Conservation (phyloP, 2,329 filamentous ascomycete genomes). For the Sporothrix sp. region DNA sequence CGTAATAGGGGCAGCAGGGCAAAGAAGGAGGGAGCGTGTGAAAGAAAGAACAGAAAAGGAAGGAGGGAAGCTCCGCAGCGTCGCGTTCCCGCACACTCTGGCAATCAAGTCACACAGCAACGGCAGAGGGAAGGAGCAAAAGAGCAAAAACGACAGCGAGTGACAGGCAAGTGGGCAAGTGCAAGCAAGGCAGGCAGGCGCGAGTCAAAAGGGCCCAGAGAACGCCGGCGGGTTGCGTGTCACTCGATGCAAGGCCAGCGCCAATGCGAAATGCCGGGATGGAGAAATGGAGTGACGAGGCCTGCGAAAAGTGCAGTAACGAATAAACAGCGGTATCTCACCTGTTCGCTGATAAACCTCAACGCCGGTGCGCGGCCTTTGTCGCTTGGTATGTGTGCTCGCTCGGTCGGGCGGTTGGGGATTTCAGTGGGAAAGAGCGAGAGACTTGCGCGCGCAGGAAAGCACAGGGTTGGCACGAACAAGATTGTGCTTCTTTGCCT, state of each 20-base stretch:
- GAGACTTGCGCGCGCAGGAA: slow-evolving; percentile 2
- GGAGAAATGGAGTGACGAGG: slow-evolving; percentile 16
- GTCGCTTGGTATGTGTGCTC: slow-evolving; percentile 14
- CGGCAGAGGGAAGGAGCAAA: slow-evolving; percentile 14
- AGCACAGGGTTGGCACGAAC: neutral
- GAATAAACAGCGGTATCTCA: slow-evolving; percentile 14
- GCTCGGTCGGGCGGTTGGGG: slow-evolving; percentile 7
- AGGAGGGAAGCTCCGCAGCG: neutral
- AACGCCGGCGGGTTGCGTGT: slow-evolving; percentile 13
- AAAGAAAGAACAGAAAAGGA: neutral
- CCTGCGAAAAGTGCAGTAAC: neutral
- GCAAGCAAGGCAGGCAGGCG: neutral
- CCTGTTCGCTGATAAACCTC: no score
- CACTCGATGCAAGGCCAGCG: slow-evolving; percentile 20
- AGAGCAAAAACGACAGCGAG: no score
- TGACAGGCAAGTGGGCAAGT: neutral
- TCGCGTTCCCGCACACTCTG: slow-evolving; percentile 18
- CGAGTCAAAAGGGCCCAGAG: no score
- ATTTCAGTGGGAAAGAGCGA: slow-evolving; percentile 13
- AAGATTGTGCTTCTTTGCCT: slow-evolving; percentile 5
- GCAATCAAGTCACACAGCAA: slow-evolving; percentile 19
- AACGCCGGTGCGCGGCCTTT: slow-evolving; percentile 5
- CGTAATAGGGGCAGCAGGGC: slow-evolving; percentile 16
- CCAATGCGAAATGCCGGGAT: slow-evolving; percentile 18
- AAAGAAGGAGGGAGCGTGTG: neutral